Base-by-base conservation (phyloP, 371 early-diverging fungal genomes). In the Zychaea mexicana region DNA sequence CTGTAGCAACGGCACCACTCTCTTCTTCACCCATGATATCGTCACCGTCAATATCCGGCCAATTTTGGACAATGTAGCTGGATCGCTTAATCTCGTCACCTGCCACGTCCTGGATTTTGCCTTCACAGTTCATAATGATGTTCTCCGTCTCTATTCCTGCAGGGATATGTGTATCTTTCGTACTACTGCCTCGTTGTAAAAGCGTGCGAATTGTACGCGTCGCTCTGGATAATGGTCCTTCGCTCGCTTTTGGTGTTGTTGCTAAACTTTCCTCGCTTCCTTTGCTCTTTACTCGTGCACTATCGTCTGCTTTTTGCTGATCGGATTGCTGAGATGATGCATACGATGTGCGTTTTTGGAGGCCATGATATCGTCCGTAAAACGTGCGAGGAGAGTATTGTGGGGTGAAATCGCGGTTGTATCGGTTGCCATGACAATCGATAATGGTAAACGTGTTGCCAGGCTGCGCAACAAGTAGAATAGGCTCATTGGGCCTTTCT, bases 401-500 rank as follows among this genome's bases (percentile, higher is more conserved):
- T 9, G 76, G 78, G 2, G 79, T 79, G 52, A 82, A 74, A 55
- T 82, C 83, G 6, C 69, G 60, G 39, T 83, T 82, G n/a, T 78
- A 79, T 22, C 85, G 68, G 45, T 78, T 78, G 32, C 87, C 87
- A 39, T 81, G 70, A 32, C 79, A 76, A 61, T 87, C 85, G 24
- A 87, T 81, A 56, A 84, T 84, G 0, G 83, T 78, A 58, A 87
- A 87, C 19, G 82, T 84, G 42, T 85, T 82, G 5, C 87, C 87
- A 1, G 87, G 85, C 58, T 87, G 87, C 13, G 87, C 87, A 2
- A 87, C 85, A 0, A 87, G 73, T 1, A 87, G 57, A 19, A 87
- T 63, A 3, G 84, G 83, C 21, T 78, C 76, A 52, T 72, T 62
- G 12, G 78, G 83, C 36, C 63, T 31, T 13, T 75, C 70, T 30